Percentiles rank a stretch among this genome's conserved stretches.
These are phyloP conservation scores for Clarkia xantiana DNA, from an alignment of 345 rosid genomes.

Conservation along the genomic window DNA sequence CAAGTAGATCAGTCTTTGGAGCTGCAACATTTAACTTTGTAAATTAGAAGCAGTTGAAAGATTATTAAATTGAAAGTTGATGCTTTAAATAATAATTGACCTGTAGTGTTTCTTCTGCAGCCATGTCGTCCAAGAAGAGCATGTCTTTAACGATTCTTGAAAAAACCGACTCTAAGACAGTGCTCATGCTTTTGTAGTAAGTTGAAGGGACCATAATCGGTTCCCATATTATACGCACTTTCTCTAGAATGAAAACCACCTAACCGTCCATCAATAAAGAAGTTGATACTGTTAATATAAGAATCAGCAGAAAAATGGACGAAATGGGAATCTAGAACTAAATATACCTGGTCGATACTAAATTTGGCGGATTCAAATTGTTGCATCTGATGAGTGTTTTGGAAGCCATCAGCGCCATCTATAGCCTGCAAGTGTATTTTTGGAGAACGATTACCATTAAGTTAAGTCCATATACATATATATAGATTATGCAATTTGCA, in stretches of 20 bases:
- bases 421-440: constrained; percentile 34
- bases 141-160: constrained; percentile 60
- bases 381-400: constrained; percentile 70
- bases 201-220: constrained; percentile 60
- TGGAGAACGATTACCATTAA: too few relatives aligned
- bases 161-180: constrained; percentile 66
- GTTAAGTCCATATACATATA: background rate
- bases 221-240: constrained; percentile 91
- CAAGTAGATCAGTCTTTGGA: constrained; percentile 62
- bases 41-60: constrained; percentile 6
- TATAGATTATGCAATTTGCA: background rate
- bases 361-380: constrained; percentile 81
- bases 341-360: constrained; percentile 71
- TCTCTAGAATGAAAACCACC: constrained; percentile 84
- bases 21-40: constrained; percentile 27
- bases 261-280: constrained; percentile 16
- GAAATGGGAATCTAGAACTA: constrained; percentile 6
- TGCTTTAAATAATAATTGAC: constrained; percentile 13
- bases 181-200: constrained; percentile 75
- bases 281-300: background rate
- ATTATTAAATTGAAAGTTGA: background rate
- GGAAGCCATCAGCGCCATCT: constrained; percentile 87
- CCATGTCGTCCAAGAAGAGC: constrained; percentile 84
- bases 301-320: background rate
- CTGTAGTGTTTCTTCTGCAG: constrained; percentile 95